Base-by-base conservation (phyloP, 805 yeast genomes). In the Lachancea sp. region DNA sequence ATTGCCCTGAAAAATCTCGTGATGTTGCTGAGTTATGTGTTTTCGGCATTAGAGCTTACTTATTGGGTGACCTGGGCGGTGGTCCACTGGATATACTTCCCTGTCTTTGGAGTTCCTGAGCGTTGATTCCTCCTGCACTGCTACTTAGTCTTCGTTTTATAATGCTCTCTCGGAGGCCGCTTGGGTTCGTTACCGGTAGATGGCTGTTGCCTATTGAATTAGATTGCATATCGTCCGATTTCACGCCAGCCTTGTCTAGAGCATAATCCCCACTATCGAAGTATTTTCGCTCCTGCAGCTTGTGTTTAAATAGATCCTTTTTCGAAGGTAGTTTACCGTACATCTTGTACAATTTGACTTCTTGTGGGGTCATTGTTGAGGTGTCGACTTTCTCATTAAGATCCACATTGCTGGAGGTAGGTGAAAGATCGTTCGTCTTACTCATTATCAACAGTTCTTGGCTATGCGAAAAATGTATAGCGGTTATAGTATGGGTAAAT, bases 191-290 rank as follows among this genome's bases (percentile, higher is more conserved):
- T 7, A 60, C 56, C 1, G 65, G 65, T 16, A 57, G 37, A 41
- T 55, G 60, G 40, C 60, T 59, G 34, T 47, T 56, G 31, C 59
- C 55, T 34, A 50, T 47, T 3, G 47, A 42, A 16, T 46, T 47
- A 7, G 43, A 34, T 26, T 44, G 44, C 30, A 56, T 45, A 19
- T 53, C 60, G 34, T 54, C 57, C 3, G 52, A 39, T 21, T 52
- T 62, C 9, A 69, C 68, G 6, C 86, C 86, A 2, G 79, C 84
- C 59, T 71, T 80, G 51, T 78, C 83, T 73, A 88, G 74, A 8
- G 96, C 96, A 61, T 88, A 88, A 63, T 88, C 97, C 8, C 96
- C 96, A 46, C 94, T 83, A 57, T 88, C 97, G 55, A 88, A 89
- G 62, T 83, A 88, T 67, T 87, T 89, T 53, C 95, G 77, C 48